Base-by-base conservation (phyloP, 2,329 filamentous ascomycete genomes). In the Colletotrichum graminicola region DNA sequence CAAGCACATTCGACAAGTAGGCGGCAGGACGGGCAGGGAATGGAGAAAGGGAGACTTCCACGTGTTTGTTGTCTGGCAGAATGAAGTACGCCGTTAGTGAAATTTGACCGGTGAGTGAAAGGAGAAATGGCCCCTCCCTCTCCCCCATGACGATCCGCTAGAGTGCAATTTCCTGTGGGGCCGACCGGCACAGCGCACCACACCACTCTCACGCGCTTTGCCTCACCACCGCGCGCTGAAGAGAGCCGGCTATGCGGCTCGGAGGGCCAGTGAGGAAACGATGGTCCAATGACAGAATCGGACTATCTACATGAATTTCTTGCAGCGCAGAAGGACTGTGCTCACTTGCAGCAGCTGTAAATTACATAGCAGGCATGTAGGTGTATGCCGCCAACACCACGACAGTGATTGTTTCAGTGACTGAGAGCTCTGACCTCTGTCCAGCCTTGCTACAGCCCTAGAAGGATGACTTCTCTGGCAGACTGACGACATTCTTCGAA, bases 381-480 rank as follows among this genome's bases (percentile, higher is more conserved):
- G 32, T 21, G n/a, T n/a, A 36, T 49, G n/a, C n/a, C 7, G 34
- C 34, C 49, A 66, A 62, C 52, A 62, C 59, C 68, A 68, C 54
- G 56, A 71, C 68, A 49, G 59, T 63, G 16, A 55, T 68, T 41
- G 69, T 72, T 72, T 72, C 69, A 72, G 65, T 26, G 45, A 21
- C 4, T 23, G 11, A 68, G 54, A 71, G 69, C 69, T 68, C 69
- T 63, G 65, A 60, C 65, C 65, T 54, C 57, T 63, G 34, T 29
- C 57, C 57, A 67, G 68, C 39, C 64, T 51, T 67, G 26, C 64
- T 64, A 45, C 29, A 39, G 51, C 43, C 52, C 52, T 34, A 52
- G 29, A n/a, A 16, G 57, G 23, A 54, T 52, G 14, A 7, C 23
- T 56, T 67, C 47, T 18, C 39, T 18, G n/a, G 51, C 12, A 41